These are phyloP conservation scores for Melaleuca alternifolia DNA, from an alignment of 345 rosid species.

Conservation along the genomic window DNA sequence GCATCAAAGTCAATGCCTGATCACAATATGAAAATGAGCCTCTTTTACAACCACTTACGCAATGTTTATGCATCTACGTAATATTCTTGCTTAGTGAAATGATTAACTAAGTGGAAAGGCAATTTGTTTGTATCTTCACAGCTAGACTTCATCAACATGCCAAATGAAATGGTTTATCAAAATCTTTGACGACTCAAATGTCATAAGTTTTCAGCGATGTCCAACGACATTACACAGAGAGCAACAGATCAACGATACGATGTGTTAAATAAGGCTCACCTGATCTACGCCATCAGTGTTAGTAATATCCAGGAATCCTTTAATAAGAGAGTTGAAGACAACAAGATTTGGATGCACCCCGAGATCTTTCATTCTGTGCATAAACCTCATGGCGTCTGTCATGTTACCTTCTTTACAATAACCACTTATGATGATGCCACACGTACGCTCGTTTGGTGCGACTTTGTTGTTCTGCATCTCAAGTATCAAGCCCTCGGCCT, in stretches of 20 bases:
- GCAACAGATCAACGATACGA: neutral
- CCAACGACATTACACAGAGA: neutral
- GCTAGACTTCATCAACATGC: neutral
- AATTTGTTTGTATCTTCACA: neutral
- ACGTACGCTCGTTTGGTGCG: slow-evolving; percentile 68
- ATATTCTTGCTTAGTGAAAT: neutral
- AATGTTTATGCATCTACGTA: neutral
- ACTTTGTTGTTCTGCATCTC: slow-evolving; percentile 62
- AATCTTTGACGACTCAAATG: neutral
- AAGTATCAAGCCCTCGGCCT: slow-evolving; percentile 64
- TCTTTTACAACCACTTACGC: neutral
- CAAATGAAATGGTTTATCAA: neutral
- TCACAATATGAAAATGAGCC: neutral
- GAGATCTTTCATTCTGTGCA: slow-evolving; percentile 69
- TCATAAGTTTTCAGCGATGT: neutral
- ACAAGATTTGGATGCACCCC: slow-evolving; percentile 81
- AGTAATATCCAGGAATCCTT: slow-evolving; percentile 56
- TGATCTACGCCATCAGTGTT: slow-evolving; percentile 72
- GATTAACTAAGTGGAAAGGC: neutral
- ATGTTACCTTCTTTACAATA: slow-evolving; percentile 81
- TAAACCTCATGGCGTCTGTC: slow-evolving; percentile 67
- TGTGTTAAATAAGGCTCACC: slow-evolving; percentile 27
- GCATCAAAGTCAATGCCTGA: slow-evolving; percentile 65
- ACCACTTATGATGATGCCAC: slow-evolving; percentile 66
- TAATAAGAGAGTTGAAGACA: slow-evolving; percentile 71